phyloP scores from a whole-genome alignment of 306 rosid species.

The Begonia fuchsioides region DNA sequence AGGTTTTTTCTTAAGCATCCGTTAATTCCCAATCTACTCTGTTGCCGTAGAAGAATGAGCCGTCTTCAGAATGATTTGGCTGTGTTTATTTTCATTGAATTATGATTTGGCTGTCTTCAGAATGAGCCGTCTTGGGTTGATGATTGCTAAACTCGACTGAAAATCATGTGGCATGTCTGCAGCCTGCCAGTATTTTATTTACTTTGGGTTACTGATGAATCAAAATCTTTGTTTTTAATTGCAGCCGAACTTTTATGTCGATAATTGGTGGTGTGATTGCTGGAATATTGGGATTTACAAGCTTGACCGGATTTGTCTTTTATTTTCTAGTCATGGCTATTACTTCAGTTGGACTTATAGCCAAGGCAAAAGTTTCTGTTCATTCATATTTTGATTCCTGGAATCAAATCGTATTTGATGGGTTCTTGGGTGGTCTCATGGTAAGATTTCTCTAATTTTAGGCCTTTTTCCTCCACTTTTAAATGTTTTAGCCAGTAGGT shows the following conservation, averaged over 20 bases:
- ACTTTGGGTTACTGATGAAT: neutral
- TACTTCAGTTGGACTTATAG: conserved; percentile 50
- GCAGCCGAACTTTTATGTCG: conserved; percentile 92
- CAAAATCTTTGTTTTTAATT: neutral
- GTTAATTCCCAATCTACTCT: neutral
- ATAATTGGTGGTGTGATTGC: conserved; percentile 90
- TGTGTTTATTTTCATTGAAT: neutral
- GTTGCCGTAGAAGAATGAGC: too few species aligned
- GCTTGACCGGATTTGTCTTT: conserved; percentile 65
- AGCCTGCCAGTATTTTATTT: neutral
- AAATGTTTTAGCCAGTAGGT: neutral
- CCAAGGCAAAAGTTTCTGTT: conserved; percentile 53
- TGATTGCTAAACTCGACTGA: too few species aligned
- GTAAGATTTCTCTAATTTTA: too few species aligned
- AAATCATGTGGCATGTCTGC: too few species aligned
- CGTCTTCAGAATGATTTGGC: too few species aligned
- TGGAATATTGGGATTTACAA: conserved; percentile 79
- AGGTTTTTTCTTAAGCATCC: conserved; percentile 36
- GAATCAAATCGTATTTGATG: conserved; percentile 58
- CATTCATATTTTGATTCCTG: conserved; percentile 51
- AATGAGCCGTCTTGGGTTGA: too few species aligned
- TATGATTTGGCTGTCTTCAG: too few species aligned
- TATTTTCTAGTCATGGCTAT: conserved; percentile 67
- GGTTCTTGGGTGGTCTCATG: conserved; percentile 64
- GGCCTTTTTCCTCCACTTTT: neutral